Evolutionary conservation across 192 early-diverging fungal genomes (phyloP), one percentile per base, ranked within the genome.

Genomic region (Umbelopsis isabellina): DNA sequence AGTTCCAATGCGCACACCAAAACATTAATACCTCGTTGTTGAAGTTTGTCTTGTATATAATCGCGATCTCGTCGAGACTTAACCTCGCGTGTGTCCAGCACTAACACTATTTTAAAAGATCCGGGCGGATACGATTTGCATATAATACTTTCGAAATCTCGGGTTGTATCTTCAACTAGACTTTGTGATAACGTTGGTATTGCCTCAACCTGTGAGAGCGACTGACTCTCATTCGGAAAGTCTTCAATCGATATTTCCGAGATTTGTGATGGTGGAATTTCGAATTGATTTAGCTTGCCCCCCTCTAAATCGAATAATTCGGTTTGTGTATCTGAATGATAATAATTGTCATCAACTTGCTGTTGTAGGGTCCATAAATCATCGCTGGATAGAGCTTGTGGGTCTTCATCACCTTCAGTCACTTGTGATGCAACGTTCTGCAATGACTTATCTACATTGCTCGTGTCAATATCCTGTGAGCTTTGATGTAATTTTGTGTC

Each of bases 1-100:
- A 99, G 74, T 8, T 89, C 88, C 67, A 99, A 79, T 15, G 84
- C 78, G 15, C 90, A 80, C 6, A 85, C 87, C 12, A 84, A 77
- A 2, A 87, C 75, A 5, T 71, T 76, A 1, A 96, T 69, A 0
- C 88, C 87, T 20, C 82, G 74, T 18, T 83, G 70, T 35, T 79
- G 80, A 13, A 99, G 84, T 49, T 89, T 86, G 30, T 84, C 70
- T 35, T 87, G 84, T 33, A 99, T 87, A 58, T 90, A 93, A 45
- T 82, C 82, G 37, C 96, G 88, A 50, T 96, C 90, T 0, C 77
- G 81, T 33, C 79, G 66, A 3, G 79, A 82, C 55, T 87, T 86
- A 15, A 97, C 83, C 78, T 99, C 97, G 16, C 97, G 90, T 65
- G 72, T 85, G 76, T 99, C 97, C 1, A 99, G 75, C 1, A 97